Conservation (phyloP, 805 yeast genomes). For the Brettanomyces anomalus region DNA sequence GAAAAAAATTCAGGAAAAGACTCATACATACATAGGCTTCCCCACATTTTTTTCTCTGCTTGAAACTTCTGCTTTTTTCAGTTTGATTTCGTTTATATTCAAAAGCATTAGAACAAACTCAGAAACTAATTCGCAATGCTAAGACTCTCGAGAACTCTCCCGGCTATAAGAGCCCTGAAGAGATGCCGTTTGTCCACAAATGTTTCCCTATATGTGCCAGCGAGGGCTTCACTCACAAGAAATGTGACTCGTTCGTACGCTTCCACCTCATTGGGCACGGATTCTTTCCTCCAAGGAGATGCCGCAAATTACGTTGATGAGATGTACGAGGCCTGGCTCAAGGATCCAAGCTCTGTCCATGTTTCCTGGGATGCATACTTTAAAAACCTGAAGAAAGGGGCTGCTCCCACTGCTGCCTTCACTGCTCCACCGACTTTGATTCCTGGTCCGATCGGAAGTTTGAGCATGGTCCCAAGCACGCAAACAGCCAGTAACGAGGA, state of each 20-base stretch:
- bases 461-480: conserved; percentile 46
- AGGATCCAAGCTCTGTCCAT: conserved; percentile 87
- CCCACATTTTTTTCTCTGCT: no score
- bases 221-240: background rate
- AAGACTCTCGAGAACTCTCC: conserved; percentile 19
- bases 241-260: conserved; percentile 5
- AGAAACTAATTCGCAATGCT: conserved; percentile 14
- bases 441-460: conserved; percentile 74
- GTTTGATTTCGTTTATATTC: no score
- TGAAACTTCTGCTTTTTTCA: no score
- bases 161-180: conserved; percentile 17
- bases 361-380: conserved; percentile 96
- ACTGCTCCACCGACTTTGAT: conserved; percentile 86
- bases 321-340: conserved; percentile 92
- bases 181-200: conserved; percentile 3
- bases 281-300: conserved; percentile 73
- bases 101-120: no score
- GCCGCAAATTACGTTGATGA: conserved; percentile 93
- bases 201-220: conserved; percentile 1
- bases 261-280: conserved; percentile 32
- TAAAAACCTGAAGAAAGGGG: conserved; percentile 67
- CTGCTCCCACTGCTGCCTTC: conserved; percentile 70
- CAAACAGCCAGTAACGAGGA: conserved; percentile 49
- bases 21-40: no score
- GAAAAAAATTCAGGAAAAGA: no score